Conservation (phyloP, 164 flowering plant genomes). For the Sedum album region DNA sequence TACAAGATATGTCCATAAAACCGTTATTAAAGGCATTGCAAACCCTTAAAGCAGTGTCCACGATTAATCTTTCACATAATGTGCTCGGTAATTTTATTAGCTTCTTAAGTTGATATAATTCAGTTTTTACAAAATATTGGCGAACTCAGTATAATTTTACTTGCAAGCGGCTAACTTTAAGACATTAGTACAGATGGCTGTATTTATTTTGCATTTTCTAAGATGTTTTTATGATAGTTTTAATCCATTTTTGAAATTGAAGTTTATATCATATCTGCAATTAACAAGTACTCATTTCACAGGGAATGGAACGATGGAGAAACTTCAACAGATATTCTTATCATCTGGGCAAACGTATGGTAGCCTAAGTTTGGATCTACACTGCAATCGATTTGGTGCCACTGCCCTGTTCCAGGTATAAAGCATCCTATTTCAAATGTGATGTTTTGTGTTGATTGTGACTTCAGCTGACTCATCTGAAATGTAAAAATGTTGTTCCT, state of each 20-base stretch:
- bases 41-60: conserved; percentile 52
- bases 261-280: not conserved
- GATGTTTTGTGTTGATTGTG: too few species aligned
- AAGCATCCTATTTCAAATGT: not conserved
- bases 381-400: conserved; percentile 85
- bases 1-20: conserved; percentile 72
- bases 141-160: too few species aligned
- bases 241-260: not conserved
- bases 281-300: not conserved
- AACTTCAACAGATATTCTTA: conserved; percentile 52
- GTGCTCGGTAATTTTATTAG: conserved; percentile 42
- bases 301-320: conserved; percentile 92
- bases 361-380: conserved; percentile 79
- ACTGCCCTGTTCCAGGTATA: conserved; percentile 82
- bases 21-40: conserved; percentile 68
- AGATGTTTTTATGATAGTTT: not conserved
- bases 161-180: not conserved
- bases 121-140: too few species aligned
- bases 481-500: too few species aligned
- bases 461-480: too few species aligned
- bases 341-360: conserved; percentile 69
- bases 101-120: not conserved
- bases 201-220: not conserved
- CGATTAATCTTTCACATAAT: conserved; percentile 84
- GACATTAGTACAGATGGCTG: not conserved